Percentiles rank a stretch among this genome's conserved stretches.
Conservation (phyloP, 768 basidiomycete genomes). For the Rhodotorula kratochvilovae region DNA sequence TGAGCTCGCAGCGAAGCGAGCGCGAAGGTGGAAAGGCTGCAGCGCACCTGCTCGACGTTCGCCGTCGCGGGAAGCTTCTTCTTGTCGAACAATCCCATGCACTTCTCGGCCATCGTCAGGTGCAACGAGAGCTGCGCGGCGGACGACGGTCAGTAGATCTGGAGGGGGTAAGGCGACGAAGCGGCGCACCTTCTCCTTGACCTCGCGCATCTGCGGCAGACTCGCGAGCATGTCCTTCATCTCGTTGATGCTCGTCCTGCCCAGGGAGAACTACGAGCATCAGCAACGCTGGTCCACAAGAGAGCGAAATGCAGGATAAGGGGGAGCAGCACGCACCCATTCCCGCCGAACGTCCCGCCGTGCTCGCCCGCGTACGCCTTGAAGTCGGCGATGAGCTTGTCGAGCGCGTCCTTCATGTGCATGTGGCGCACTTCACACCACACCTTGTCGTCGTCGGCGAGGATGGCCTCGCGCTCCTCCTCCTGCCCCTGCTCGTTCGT, state of each 20-base stretch:
- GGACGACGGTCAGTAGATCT: constrained; percentile 1
- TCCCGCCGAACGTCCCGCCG: constrained; percentile 85
- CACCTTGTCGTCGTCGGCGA: constrained; percentile 81
- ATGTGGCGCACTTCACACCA: constrained; percentile 92
- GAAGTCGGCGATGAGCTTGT: constrained; percentile 93
- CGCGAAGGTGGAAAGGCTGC: not conserved
- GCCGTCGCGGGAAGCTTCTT: constrained; percentile 77
- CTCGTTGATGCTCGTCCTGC: constrained; percentile 79
- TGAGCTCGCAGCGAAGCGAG: not conserved
- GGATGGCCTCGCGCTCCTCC: constrained; percentile 79
- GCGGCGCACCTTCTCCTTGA: constrained; percentile 73
- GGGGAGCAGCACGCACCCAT: constrained; percentile 20
- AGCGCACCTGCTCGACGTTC: constrained; percentile 79
- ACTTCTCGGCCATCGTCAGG: constrained; percentile 94
- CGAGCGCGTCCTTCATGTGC: constrained; percentile 98
- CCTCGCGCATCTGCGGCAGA: constrained; percentile 89
- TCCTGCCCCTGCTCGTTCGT: constrained; percentile 74
- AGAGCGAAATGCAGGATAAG: too few relatives aligned
- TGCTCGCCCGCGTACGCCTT: constrained; percentile 90
- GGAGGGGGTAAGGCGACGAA: not conserved
- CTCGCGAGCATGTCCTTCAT: constrained; percentile 99
- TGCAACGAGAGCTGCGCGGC: constrained; percentile 79
- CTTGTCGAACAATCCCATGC: constrained; percentile 87
- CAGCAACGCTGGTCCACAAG: too few relatives aligned
- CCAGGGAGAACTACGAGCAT: constrained; percentile 46